Percentiles rank a stretch among this genome's conserved stretches.
Conservation (phyloP, 1,284 basidiomycete genomes). For the Ceratobasidium sp. region DNA sequence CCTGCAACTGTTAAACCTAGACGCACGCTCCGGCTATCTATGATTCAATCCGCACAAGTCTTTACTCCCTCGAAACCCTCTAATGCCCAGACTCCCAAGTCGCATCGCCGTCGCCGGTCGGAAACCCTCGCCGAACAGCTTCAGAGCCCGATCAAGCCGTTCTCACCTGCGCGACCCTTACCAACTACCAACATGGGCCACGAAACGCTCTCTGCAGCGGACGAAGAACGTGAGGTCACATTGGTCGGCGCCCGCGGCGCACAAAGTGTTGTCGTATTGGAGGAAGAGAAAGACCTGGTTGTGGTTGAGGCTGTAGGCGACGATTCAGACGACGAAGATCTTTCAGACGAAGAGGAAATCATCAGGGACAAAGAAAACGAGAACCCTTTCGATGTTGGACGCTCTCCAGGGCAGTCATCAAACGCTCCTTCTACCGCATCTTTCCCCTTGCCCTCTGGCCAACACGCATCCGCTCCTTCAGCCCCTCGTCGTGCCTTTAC, state of each 20-base stretch:
- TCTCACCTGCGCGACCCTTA: constrained; percentile 45
- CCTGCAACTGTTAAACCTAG: constrained; percentile 56
- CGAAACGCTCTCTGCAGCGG: constrained; percentile 45
- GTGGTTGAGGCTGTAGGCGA: constrained; percentile 75
- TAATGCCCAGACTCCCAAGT: constrained; percentile 54
- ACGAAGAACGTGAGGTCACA: constrained; percentile 66
- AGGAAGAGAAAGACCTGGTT: constrained; percentile 77
- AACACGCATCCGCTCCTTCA: constrained; percentile 21
- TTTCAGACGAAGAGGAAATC: constrained; percentile 33
- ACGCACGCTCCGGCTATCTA: constrained; percentile 73
- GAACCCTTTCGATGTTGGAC: constrained; percentile 42
- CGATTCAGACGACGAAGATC: constrained; percentile 46
- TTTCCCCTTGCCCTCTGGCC: constrained; percentile 1
- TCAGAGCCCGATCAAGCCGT: constrained; percentile 49
- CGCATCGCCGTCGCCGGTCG: constrained; percentile 47
- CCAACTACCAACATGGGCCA: constrained; percentile 56
- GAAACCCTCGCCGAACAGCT: constrained; percentile 55
- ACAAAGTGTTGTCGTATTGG: constrained; percentile 72
- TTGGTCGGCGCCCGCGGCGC: constrained; percentile 69
- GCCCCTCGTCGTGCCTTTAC: constrained; percentile 12
- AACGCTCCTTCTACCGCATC: constrained; percentile 16
- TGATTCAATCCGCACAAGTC: constrained; percentile 79
- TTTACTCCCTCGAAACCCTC: constrained; percentile 68
- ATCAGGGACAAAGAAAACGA: constrained; percentile 43
- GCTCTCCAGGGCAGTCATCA: constrained; percentile 27